These are phyloP conservation scores for Aspergillus homomorphus DNA, from an alignment of 495 filamentous ascomycete species.

Conservation along the genomic window DNA sequence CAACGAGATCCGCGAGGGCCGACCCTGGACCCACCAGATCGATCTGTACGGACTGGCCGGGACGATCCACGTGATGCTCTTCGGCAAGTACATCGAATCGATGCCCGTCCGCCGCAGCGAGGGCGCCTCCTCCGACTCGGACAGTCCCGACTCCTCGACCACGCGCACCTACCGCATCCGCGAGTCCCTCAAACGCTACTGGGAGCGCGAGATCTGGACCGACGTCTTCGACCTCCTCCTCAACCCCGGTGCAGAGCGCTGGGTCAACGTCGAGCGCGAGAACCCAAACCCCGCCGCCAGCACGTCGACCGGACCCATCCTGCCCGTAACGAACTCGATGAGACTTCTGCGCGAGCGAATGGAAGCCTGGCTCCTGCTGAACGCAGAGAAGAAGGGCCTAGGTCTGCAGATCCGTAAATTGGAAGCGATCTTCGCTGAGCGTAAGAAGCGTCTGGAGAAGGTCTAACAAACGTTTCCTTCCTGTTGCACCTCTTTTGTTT, in stretches of 20 bases:
- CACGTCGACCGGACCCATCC: constrained; percentile 21
- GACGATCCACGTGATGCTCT: constrained; percentile 79
- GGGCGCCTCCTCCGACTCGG: not conserved
- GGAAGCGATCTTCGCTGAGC: constrained; percentile 65
- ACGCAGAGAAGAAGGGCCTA: constrained; percentile 75
- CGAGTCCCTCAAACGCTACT: constrained; percentile 83
- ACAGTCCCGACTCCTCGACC: constrained; percentile 24
- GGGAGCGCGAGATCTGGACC: constrained; percentile 88
- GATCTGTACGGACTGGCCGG: constrained; percentile 92
- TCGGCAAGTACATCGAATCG: constrained; percentile 93
- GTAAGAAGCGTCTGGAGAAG: constrained; percentile 54
- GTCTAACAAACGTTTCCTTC: constrained; percentile 11
- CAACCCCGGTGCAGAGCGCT: constrained; percentile 61
- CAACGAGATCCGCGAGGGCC: constrained; percentile 86
- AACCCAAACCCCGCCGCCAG: constrained; percentile 32
- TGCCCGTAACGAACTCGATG: constrained; percentile 70
- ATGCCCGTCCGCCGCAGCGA: constrained; percentile 39
- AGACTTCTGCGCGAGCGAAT: constrained; percentile 65
- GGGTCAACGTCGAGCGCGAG: constrained; percentile 56
- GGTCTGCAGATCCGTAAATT: constrained; percentile 57
- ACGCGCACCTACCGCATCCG: constrained; percentile 63
- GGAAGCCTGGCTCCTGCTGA: constrained; percentile 78
- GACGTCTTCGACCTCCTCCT: constrained; percentile 81
- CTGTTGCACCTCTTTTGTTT: constrained; percentile 9
- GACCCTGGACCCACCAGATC: constrained; percentile 94